Conservation (phyloP, 805 yeast genomes). For the Komagataella kurtzmanii region DNA sequence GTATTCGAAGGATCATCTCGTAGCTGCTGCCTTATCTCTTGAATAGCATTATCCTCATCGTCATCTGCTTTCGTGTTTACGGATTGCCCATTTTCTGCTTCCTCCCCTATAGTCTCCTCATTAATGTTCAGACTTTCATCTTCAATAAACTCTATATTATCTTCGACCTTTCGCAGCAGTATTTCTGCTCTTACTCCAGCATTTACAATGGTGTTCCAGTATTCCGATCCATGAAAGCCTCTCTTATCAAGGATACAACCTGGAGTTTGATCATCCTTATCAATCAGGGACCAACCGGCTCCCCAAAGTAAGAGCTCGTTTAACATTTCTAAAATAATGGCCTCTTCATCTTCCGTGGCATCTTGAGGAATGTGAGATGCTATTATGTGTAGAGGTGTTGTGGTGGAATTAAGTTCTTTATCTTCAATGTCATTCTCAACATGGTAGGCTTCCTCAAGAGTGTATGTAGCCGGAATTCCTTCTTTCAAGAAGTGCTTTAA, state of each 20-base stretch:
- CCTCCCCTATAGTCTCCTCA: conserved; percentile 6
- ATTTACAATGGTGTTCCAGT: conserved; percentile 44
- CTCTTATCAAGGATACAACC: conserved; percentile 65
- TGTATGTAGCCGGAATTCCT: conserved; percentile 77
- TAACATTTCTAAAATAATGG: conserved; percentile 39
- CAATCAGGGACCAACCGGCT: conserved; percentile 83
- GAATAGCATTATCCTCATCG: conserved; percentile 5
- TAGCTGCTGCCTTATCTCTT: conserved; percentile 7
- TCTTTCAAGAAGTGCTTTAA: conserved; percentile 33
- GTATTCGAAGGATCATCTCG: conserved; percentile 45
- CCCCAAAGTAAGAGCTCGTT: conserved; percentile 66
- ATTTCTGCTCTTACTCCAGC: conserved; percentile 91
- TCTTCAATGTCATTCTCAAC: conserved; percentile 28
- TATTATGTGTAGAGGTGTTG: conserved; percentile 70
- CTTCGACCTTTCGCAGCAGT: conserved; percentile 57
- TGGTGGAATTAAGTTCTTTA: conserved; percentile 31
- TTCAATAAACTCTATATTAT: conserved; percentile 49
- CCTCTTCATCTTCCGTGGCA: conserved; percentile 24
- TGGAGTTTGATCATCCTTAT: conserved; percentile 62
- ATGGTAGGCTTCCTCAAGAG: conserved; percentile 61
- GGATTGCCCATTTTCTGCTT: background rate
- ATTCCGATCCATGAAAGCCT: conserved; percentile 21
- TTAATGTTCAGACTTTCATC: conserved; percentile 13
- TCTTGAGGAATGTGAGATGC: conserved; percentile 37
- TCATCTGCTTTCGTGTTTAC: conserved; percentile 2